phyloP scores from a whole-genome alignment of 805 yeast genomes.

The Cyberlindnera maclurae region DNA sequence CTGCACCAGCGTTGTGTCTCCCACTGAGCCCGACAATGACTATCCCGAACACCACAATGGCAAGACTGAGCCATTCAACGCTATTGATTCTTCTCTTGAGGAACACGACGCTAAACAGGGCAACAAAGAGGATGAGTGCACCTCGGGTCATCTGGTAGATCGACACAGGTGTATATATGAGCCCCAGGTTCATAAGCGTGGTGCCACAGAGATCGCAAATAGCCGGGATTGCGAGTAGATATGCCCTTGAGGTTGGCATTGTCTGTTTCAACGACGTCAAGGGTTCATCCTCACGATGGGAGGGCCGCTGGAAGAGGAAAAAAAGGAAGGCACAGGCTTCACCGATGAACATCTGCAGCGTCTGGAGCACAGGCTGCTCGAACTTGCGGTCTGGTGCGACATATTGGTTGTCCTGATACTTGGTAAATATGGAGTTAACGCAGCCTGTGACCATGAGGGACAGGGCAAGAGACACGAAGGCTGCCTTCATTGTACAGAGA shows the following conservation, averaged over 20 bases:
- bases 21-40: slow-evolving; percentile 71
- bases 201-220: slow-evolving; percentile 68
- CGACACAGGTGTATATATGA: slow-evolving; percentile 69
- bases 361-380: slow-evolving; percentile 75
- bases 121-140: slow-evolving; percentile 68
- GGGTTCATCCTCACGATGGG: neutral
- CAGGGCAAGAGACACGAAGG: slow-evolving; percentile 14
- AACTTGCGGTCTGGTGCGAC: slow-evolving; percentile 45
- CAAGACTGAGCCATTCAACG: slow-evolving; percentile 61
- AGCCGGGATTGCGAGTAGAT: slow-evolving; percentile 52
- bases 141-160: slow-evolving; percentile 86
- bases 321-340: slow-evolving; percentile 47
- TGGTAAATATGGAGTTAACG: slow-evolving; percentile 65
- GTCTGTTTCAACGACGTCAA: slow-evolving; percentile 9
- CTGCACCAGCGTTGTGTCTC: slow-evolving; percentile 24
- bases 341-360: slow-evolving; percentile 76
- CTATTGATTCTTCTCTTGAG: slow-evolving; percentile 47
- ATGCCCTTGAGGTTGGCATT: slow-evolving; percentile 22
- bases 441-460: slow-evolving; percentile 68
- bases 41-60: slow-evolving; percentile 63
- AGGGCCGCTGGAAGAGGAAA: slow-evolving; percentile 1
- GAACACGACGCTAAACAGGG: slow-evolving; percentile 58
- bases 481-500: slow-evolving; percentile 11
- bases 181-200: slow-evolving; percentile 69
- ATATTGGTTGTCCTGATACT: slow-evolving; percentile 71